Evolutionary conservation across 257 asterid species (phyloP), one percentile per base, ranked within the genome.

Genomic region (Solanum pinnatisectum): DNA sequence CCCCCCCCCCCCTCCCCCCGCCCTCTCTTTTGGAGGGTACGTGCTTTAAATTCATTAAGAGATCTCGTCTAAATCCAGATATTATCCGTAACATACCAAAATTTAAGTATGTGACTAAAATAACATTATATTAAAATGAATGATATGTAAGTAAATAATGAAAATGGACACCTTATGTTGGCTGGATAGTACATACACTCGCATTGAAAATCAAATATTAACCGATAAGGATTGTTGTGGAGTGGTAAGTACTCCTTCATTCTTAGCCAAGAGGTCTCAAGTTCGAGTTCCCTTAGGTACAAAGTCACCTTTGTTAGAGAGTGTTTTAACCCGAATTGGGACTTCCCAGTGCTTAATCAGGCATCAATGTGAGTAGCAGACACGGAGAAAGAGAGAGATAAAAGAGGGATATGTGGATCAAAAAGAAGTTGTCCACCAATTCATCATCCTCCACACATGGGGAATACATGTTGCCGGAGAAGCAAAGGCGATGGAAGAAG

Each of bases 381-480:
- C 65, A 56, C 11, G 5, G n/a, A 49, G 12, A 20, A 20, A 59
- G n/a, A 59, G 67, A 59, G 12, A 59, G 4, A 52, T 33, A 36
- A 84, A 56, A 32, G 67, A 71, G 63, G 23, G 22, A 33, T 56
- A 6, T 56, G 65, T 84, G 56, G 65, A 27, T 79, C 14, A 36
- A 84, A 35, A 59, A 20, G 7, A 10, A 82, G 22, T 67, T 65
- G 16, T 60, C 25, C 74, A 84, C 27, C 60, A 39, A 65, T 15
- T 67, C 77, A 36, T 89, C 85, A 72, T 79, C 83, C n/a, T 71
- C 87, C 89, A 79, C 86, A 87, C 82, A 88, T 84, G 88, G 89
- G 88, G 84, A 87, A 89, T 78, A 89, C 76, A 89, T 63, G 88
- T 79, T 87, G 87, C 72, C 68, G 87, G 60, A 68, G 91, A 90